Evolutionary conservation across 495 filamentous ascomycete genomes (phyloP), one percentile per base, ranked within the genome.

Genomic region (Aspergillus asperescens): DNA sequence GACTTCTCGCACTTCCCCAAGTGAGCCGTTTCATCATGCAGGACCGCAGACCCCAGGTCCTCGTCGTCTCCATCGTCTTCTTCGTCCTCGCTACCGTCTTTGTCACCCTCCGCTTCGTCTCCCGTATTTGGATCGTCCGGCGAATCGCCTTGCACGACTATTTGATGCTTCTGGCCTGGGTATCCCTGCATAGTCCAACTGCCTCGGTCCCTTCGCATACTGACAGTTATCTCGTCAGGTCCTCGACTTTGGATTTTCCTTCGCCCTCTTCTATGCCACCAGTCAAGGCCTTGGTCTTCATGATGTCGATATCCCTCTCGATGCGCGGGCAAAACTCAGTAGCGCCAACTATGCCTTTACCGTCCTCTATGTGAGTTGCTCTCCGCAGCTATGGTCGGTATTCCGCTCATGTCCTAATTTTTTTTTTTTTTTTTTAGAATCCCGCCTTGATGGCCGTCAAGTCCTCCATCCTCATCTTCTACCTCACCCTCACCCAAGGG

Each of bases 401-500:
- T 37, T 31, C 31, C 40, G 40, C 29, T 46, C 37, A 37, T 22
- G 24, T 18, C 43, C 53, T n/a, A n/a, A n/a, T n/a, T n/a, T n/a
- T n/a, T n/a, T n/a, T n/a, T n/a, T n/a, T n/a, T 37, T 50, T 52
- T 27, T 20, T 37, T n/a, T 9, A 95, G 89, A 94, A 96, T 62
- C 90, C 92, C 10, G 86, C 89, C 4, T 77, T 96, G 48, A 77
- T 77, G 74, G 62, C 69, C 31, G 64, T 89, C 42, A 97, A 96
- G 70, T 89, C 89, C 4, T 92, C 88, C n/a, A 89, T 97, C 56
- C 78, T 95, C 43, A 69, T 91, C 52, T 96, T 94, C 65, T 95
- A 89, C 71, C 77, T 95, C 24, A 82, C 85, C 27, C 70, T 95
- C 44, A 85, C 88, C 6, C 84, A 81, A 58, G 83, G 83, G 27